Evolutionary conservation across 2,329 filamentous ascomycete species (phyloP).

Genomic region (Colletotrichum sp.): DNA sequence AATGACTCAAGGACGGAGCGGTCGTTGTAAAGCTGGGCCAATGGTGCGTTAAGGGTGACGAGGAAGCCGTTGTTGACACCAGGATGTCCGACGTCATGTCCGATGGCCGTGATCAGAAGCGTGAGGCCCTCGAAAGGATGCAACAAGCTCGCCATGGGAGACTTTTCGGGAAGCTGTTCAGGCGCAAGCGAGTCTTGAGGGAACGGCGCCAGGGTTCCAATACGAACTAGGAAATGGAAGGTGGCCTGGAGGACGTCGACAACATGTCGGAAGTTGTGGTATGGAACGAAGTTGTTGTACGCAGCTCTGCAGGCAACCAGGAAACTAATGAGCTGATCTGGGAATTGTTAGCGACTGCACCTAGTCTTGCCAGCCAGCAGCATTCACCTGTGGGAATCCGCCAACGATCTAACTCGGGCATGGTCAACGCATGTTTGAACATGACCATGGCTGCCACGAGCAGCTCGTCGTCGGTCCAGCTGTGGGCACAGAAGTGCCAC

Average conservation of each 20-base stretch:
- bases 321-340: conserved; percentile 84
- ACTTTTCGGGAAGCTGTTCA: conserved; percentile 47
- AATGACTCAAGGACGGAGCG: conserved; percentile 96
- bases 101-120: conserved; percentile 92
- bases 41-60: conserved; percentile 86
- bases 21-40: conserved; percentile 97
- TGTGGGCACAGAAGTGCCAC: conserved; percentile 91
- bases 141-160: conserved; percentile 76
- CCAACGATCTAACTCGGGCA: conserved; percentile 84
- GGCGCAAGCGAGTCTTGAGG: conserved; percentile 36
- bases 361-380: conserved; percentile 26
- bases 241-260: conserved; percentile 94
- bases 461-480: conserved; percentile 89
- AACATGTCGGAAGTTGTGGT: conserved; percentile 98
- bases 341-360: conserved; percentile 41
- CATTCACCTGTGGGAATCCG: conserved; percentile 75
- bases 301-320: conserved; percentile 86
- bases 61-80: conserved; percentile 98
- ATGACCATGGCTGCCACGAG: conserved; percentile 86
- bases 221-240: conserved; percentile 85
- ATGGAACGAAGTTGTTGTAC: conserved; percentile 97
- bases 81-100: conserved; percentile 96
- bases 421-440: conserved; percentile 84
- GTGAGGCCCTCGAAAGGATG: conserved; percentile 87
- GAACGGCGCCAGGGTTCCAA: conserved; percentile 78